Conservation (phyloP, 2,329 filamentous ascomycete genomes). For the Zymoseptoria brevis region DNA sequence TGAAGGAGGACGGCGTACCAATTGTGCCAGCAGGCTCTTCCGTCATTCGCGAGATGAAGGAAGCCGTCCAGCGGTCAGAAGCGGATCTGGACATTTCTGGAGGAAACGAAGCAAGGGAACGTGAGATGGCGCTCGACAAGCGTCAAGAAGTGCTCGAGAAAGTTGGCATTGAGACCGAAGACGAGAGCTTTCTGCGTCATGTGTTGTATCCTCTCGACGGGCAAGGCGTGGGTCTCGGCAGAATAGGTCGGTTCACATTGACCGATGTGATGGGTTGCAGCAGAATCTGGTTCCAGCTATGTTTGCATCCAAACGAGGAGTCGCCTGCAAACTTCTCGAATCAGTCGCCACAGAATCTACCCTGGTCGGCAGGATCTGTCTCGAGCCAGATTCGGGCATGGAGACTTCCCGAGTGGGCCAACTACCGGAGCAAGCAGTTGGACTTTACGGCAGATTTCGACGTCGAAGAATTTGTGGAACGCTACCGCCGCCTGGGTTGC, state of each 20-base stretch:
- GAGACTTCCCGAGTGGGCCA: constrained; percentile 94
- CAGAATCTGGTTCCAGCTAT: constrained; percentile 90
- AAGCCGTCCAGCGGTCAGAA: constrained; percentile 66
- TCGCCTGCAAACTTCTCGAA: constrained; percentile 66
- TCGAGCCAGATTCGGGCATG: constrained; percentile 89
- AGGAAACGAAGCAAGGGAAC: constrained; percentile 59
- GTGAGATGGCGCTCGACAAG: constrained; percentile 71
- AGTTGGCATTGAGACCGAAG: constrained; percentile 70
- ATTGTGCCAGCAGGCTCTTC: constrained; percentile 67
- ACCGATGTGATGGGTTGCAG: constrained; percentile 67
- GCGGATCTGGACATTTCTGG: constrained; percentile 70
- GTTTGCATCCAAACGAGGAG: constrained; percentile 85
- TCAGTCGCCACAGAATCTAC: constrained; percentile 62
- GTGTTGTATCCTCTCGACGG: constrained; percentile 71
- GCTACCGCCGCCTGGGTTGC: constrained; percentile 78
- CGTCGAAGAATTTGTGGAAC: constrained; percentile 77
- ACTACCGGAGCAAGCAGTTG: constrained; percentile 78
- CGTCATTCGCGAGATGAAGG: constrained; percentile 78
- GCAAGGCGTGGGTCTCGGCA: constrained; percentile 73
- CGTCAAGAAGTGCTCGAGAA: constrained; percentile 79
- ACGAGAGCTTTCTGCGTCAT: constrained; percentile 72
- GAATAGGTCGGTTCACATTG: constrained; percentile 70
- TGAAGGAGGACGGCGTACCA: constrained; percentile 91
- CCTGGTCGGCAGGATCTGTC: constrained; percentile 88
- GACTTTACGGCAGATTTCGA: constrained; percentile 98